A percentile compares a stretch with the other conserved stretches of the same genome.
These are phyloP conservation scores for Penicillium janthinellum DNA, from an alignment of 2,329 filamentous ascomycete genomes.

Conservation along the genomic window DNA sequence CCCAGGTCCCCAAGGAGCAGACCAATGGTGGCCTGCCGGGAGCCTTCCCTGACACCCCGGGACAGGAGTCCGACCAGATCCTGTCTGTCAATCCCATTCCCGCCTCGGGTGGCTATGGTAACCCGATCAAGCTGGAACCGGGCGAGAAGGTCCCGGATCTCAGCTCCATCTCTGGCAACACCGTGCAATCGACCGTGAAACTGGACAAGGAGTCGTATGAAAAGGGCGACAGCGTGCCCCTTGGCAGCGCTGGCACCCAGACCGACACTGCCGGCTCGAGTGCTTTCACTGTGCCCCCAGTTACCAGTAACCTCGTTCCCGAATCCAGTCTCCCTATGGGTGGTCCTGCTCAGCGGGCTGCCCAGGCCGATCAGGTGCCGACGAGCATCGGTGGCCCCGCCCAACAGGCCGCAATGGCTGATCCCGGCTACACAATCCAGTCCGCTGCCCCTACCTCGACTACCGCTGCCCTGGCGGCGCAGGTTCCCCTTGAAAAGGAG, in stretches of 20 bases:
- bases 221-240: conserved; percentile 60
- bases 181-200: conserved; percentile 65
- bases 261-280: conserved; percentile 37
- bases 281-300: conserved; percentile 55
- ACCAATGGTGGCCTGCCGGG: conserved; percentile 57
- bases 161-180: conserved; percentile 65
- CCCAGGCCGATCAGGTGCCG: conserved; percentile 44
- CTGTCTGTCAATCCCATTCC: conserved; percentile 60
- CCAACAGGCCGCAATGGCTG: conserved; percentile 37
- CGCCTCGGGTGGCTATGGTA: conserved; percentile 62
- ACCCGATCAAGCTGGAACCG: conserved; percentile 76
- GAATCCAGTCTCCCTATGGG: conserved; percentile 79
- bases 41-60: conserved; percentile 72
- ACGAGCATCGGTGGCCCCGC: conserved; percentile 19
- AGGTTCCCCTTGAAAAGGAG: conserved; percentile 47
- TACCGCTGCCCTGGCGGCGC: conserved; percentile 48
- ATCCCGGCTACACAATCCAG: conserved; percentile 57
- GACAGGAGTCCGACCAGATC: conserved; percentile 46
- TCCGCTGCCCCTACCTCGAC: conserved; percentile 54
- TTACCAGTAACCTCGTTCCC: conserved; percentile 69
- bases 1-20: conserved; percentile 63
- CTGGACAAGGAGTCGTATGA: conserved; percentile 86
- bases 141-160: conserved; percentile 78
- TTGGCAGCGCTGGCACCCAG: conserved; percentile 50
- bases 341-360: conserved; percentile 26